phyloP scores from a whole-genome alignment of 768 basidiomycete genomes.

The Postia placenta region DNA sequence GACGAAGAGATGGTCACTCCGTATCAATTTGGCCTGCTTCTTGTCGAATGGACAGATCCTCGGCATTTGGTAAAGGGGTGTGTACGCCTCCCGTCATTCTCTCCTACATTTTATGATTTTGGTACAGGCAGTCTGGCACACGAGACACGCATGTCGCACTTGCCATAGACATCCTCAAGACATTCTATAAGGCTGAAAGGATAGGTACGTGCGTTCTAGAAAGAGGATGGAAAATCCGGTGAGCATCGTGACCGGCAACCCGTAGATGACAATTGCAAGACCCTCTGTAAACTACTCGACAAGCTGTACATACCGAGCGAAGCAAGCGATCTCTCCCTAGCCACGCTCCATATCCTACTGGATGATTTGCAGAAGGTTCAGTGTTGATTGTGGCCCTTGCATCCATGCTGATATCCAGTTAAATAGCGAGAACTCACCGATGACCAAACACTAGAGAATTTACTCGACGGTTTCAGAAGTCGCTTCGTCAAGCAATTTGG shows the following conservation, averaged over 20 bases:
- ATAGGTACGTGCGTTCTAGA: slow-evolving; percentile 35
- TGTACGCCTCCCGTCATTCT: neutral
- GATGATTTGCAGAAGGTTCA: slow-evolving; percentile 44
- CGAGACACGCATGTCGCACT: slow-evolving; percentile 47
- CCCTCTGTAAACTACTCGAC: slow-evolving; percentile 54
- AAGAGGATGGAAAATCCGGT: too few relatives aligned
- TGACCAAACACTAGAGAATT: slow-evolving; percentile 46
- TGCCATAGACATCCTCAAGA: slow-evolving; percentile 48
- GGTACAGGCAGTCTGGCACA: neutral
- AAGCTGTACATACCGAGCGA: slow-evolving; percentile 49
- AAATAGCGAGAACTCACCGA: slow-evolving; percentile 46
- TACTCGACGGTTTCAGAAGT: slow-evolving; percentile 48
- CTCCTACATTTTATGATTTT: too few relatives aligned
- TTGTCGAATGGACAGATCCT: slow-evolving; percentile 40
- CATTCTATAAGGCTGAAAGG: slow-evolving; percentile 40
- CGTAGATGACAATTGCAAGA: slow-evolving; percentile 57
- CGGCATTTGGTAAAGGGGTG: slow-evolving; percentile 25
- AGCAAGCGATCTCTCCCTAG: slow-evolving; percentile 32
- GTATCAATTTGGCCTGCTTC: slow-evolving; percentile 29
- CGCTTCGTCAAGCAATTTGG: slow-evolving; percentile 38
- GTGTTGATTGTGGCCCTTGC: neutral
- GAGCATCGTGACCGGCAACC: neutral
- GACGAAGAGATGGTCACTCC: slow-evolving; percentile 24
- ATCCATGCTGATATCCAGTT: too few relatives aligned
- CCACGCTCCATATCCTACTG: slow-evolving; percentile 43